Evolutionary conservation across 164 flowering plant genomes (phyloP), one percentile per base, ranked within the genome.

Genomic region (Chimonanthus salicifolius): DNA sequence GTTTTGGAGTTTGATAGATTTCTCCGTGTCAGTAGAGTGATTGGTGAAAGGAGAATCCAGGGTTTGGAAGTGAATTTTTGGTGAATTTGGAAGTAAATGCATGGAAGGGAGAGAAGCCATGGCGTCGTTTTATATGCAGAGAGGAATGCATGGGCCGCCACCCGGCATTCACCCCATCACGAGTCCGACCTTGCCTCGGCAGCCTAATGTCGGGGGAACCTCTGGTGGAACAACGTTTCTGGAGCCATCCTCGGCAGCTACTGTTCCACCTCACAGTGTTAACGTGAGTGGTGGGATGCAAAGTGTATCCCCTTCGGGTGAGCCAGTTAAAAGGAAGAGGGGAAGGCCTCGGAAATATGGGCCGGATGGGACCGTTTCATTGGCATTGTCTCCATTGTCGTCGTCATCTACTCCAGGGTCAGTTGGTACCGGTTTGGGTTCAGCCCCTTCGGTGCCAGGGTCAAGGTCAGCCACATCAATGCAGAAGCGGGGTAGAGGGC

Each of bases 271-370:
- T 74, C 89, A 86, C 80, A 84, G 86, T 33, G 81, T 80, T 66
- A 83, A 79, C 78, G 78, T 75, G 10, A 82, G 84, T 58, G 83
- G 84, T 58, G 77, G 82, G 44, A 74, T 86, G 6, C 47, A 85
- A n/a, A 75, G 71, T 15, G 62, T 82, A 78, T 80, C 83, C 5
- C 73, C 74, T 4, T 3, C 81, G 90, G 78, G 80, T 15, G 89
- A 84, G 78, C 85, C 90, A 21, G 82, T 54, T 13, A 85, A 84
- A 71, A 83, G 95, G 78, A 94, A 89, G 72, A 85, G 98, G 67
- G 98, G 98, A 47, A 87, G 98, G 77, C 98, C 98, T 3, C 74
- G 98, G 64, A 94, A 94, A 73, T 94, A 94, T 68, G 98, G 95
- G 58, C 87, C 88, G 9, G 95, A 89, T 71, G 88, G 92, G 47